A percentile compares a stretch with the other conserved stretches of the same genome.
Conservation (phyloP, 1,284 basidiomycete species). For the Takashimella koratensis region DNA sequence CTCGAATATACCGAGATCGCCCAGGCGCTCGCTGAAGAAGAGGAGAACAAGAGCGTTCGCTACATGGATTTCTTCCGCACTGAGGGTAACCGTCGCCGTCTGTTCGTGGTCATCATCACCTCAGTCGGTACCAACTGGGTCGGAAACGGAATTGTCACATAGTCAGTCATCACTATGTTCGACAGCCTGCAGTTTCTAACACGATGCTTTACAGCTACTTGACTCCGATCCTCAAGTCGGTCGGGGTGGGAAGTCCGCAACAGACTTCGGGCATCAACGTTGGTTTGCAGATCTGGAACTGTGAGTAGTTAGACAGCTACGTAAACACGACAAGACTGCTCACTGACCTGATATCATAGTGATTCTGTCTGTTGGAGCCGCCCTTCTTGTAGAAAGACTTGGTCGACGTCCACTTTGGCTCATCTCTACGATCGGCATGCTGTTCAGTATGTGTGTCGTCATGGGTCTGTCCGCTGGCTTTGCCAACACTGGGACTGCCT, state of each 20-base stretch:
- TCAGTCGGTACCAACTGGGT: conserved; percentile 52
- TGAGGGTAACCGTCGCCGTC: conserved; percentile 25
- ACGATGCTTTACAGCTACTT: conserved; percentile 66
- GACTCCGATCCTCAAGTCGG: conserved; percentile 62
- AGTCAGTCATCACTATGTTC: conserved; percentile 58
- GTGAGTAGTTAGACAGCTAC: too few species aligned
- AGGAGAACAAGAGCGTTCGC: conserved; percentile 9
- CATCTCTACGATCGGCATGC: conserved; percentile 23
- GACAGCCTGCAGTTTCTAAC: too few species aligned
- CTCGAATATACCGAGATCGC: conserved; percentile 50
- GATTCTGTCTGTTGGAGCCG: too few species aligned
- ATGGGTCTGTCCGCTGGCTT: conserved; percentile 23
- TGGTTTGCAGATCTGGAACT: conserved; percentile 52
- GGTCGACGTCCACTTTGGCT: conserved; percentile 30
- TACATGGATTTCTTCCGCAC: conserved; percentile 32
- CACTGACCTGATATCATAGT: too few species aligned
- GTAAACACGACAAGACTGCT: too few species aligned
- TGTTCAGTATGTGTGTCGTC: conserved; percentile 18
- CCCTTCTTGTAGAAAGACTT: too few species aligned
- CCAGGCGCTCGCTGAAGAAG: conserved; percentile 42
- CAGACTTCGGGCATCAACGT: conserved; percentile 67
- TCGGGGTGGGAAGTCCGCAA: conserved; percentile 61
- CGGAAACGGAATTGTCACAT: conserved; percentile 47
- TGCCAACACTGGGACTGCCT: conserved; percentile 14
- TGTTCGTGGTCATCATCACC: conserved; percentile 18